Evolutionary conservation across 306 rosid genomes (phyloP).

Genomic region (Glycine soja): DNA sequence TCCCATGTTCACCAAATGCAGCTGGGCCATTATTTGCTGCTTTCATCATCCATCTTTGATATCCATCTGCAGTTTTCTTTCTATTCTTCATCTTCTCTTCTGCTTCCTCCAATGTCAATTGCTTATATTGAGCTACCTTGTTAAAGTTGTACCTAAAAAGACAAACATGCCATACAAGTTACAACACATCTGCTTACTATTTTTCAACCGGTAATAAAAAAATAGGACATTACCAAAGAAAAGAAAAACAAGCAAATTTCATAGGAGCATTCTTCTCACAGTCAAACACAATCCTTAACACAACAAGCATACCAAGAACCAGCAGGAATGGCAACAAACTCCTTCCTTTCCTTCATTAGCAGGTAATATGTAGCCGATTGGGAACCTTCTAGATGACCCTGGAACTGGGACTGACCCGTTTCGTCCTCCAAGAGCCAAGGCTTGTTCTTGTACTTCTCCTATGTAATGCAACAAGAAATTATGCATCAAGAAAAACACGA

Average conservation of each 20-base stretch:
- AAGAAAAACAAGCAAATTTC: background rate
- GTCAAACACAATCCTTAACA: conserved; percentile 6
- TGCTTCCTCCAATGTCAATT: conserved; percentile 95
- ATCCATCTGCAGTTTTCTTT: conserved; percentile 98
- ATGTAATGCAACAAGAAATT: conserved; percentile 40
- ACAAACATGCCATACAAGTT: conserved; percentile 32
- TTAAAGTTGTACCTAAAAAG: conserved; percentile 88
- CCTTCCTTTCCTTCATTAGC: conserved; percentile 84
- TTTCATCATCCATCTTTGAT: conserved; percentile 99
- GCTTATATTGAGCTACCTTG: conserved; percentile 95
- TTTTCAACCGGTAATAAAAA: conserved; percentile 27
- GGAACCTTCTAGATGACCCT: conserved; percentile 95
- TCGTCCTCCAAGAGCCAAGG: conserved; percentile 99
- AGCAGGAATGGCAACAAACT: conserved; percentile 94
- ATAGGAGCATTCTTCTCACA: conserved; percentile 5
- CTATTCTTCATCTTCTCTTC: conserved; percentile 96
- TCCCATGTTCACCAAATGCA: conserved; percentile 84
- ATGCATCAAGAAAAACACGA: conserved; percentile 4
- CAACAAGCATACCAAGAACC: conserved; percentile 84
- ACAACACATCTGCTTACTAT: conserved; percentile 15
- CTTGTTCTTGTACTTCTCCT: conserved; percentile 95
- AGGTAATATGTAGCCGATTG: conserved; percentile 93
- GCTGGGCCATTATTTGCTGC: conserved; percentile 90
- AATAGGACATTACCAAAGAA: conserved; percentile 11
- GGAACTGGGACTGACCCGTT: conserved; percentile 86